These are phyloP conservation scores for Akanthomyces lecanii DNA, from an alignment of 2,329 filamentous ascomycete genomes.

Conservation along the genomic window DNA sequence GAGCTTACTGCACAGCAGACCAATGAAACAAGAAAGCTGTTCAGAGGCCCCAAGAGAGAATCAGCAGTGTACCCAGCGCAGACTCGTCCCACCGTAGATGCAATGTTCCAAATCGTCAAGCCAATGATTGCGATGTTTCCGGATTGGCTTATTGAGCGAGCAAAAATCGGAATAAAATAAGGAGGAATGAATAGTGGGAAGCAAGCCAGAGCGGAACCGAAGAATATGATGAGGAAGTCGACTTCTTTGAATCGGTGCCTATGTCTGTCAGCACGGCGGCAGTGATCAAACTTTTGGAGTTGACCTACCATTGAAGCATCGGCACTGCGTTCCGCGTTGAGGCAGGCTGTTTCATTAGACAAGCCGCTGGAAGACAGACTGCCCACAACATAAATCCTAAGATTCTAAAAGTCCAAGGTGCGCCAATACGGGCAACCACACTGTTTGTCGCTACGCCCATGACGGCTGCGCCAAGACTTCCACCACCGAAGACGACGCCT, in stretches of 20 bases:
- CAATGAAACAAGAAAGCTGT: slow-evolving; percentile 25
- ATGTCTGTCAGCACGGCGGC: background rate
- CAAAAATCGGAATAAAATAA: slow-evolving; percentile 28
- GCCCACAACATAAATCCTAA: slow-evolving; percentile 26
- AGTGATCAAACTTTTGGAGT: background rate
- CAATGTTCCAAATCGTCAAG: slow-evolving; percentile 26
- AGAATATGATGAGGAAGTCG: slow-evolving; percentile 24
- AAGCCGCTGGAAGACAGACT: slow-evolving; percentile 27
- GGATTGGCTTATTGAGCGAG: slow-evolving; percentile 23
- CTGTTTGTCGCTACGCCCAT: slow-evolving; percentile 24
- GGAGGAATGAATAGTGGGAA: slow-evolving; percentile 28
- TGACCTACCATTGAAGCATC: slow-evolving; percentile 24
- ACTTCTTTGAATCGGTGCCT: slow-evolving; percentile 25
- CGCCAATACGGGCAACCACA: slow-evolving; percentile 23
- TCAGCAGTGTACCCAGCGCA: slow-evolving; percentile 26
- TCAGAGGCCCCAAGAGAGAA: slow-evolving; percentile 25
- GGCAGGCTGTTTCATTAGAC: slow-evolving; percentile 21
- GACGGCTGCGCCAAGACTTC: slow-evolving; percentile 26
- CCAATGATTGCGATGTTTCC: slow-evolving; percentile 22
- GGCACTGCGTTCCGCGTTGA: slow-evolving; percentile 17
- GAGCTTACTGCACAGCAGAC: slow-evolving; percentile 25
- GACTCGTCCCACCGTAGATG: slow-evolving; percentile 26
- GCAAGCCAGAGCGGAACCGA: slow-evolving; percentile 23
- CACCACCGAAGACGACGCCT: slow-evolving; percentile 27
- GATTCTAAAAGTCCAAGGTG: slow-evolving; percentile 27